Percentiles rank a stretch among this genome's conserved stretches.
Conservation (phyloP, 805 yeast genomes). For the Limtongia smithiae region DNA sequence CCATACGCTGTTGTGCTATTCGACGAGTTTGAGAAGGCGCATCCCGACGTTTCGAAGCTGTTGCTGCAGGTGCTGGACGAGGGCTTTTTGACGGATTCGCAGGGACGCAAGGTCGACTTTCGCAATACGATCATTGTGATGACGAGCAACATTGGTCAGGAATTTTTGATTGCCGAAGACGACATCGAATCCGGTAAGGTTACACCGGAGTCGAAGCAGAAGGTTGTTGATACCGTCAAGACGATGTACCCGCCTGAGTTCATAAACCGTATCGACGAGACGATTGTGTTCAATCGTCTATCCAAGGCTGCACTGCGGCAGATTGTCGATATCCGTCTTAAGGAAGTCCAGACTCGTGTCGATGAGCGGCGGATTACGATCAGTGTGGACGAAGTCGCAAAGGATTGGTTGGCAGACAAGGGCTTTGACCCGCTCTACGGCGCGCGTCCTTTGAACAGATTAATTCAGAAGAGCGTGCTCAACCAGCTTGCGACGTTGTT, state of each 20-base stretch:
- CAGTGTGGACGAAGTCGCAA: slow-evolving; percentile 58
- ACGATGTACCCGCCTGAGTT: slow-evolving; percentile 88
- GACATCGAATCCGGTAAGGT: slow-evolving; percentile 48
- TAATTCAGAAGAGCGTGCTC: slow-evolving; percentile 76
- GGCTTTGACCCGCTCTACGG: slow-evolving; percentile 94
- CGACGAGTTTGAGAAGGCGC: slow-evolving; percentile 97
- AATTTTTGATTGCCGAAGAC: slow-evolving; percentile 56
- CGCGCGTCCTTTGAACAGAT: slow-evolving; percentile 91
- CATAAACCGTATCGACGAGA: slow-evolving; percentile 88
- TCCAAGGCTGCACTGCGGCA: slow-evolving; percentile 69
- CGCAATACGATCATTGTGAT: slow-evolving; percentile 90
- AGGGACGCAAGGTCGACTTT: slow-evolving; percentile 91
- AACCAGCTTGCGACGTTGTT: slow-evolving; percentile 82
- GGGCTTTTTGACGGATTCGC: slow-evolving; percentile 90
- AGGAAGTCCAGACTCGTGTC: slow-evolving; percentile 76
- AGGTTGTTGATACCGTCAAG: slow-evolving; percentile 67
- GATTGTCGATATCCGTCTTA: slow-evolving; percentile 80
- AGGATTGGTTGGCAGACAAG: slow-evolving; percentile 70
- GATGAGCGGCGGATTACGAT: slow-evolving; percentile 70
- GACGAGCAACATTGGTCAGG: slow-evolving; percentile 97
- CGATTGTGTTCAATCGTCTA: slow-evolving; percentile 86
- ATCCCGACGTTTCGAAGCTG: slow-evolving; percentile 88
- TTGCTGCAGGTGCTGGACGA: slow-evolving; percentile 91
- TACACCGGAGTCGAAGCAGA: slow-evolving; percentile 48
- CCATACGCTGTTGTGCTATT: slow-evolving; percentile 91